phyloP scores from a whole-genome alignment of 176 grass and related monocot genomes.

The Calamus simplicifolius region DNA sequence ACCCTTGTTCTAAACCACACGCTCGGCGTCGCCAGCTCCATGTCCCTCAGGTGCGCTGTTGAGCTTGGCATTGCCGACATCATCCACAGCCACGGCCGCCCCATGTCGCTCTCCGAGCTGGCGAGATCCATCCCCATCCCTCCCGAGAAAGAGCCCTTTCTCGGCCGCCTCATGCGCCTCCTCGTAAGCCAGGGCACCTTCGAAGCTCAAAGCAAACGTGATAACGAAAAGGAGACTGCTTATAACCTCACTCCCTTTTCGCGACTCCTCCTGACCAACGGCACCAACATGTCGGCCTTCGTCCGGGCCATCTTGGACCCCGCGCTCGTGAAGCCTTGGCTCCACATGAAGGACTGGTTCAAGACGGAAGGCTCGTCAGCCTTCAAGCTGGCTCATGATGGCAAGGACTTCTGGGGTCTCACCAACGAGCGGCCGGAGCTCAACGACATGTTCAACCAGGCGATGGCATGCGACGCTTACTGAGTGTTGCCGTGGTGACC shows the following conservation, averaged over 20 bases:
- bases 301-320: slow-evolving; percentile 8
- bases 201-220: not conserved
- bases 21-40: not conserved
- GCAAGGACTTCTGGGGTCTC: slow-evolving; percentile 15
- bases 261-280: not conserved
- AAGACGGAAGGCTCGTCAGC: not conserved
- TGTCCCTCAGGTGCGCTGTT: slow-evolving; percentile 4
- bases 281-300: slow-evolving; percentile 3
- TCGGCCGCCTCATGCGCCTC: slow-evolving; percentile 12
- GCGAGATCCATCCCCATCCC: slow-evolving; percentile 22
- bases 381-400: not conserved
- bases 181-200: slow-evolving; percentile 23
- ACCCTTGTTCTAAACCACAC: not conserved
- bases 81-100: slow-evolving; percentile 16
- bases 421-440: not conserved
- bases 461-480: slow-evolving; percentile 11
- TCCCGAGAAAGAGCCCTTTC: slow-evolving; percentile 5
- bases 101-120: slow-evolving; percentile 21
- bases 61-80: not conserved
- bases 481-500: slow-evolving; percentile 1
- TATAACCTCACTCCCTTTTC: slow-evolving; percentile 31
- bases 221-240: not conserved
- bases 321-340: not conserved
- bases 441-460: slow-evolving; percentile 12
- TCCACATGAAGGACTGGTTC: slow-evolving; percentile 19